Evolutionary conservation across 768 basidiomycete genomes (phyloP), one percentile per base, ranked within the genome.

Genomic region (Strobilomyces dryophilus): DNA sequence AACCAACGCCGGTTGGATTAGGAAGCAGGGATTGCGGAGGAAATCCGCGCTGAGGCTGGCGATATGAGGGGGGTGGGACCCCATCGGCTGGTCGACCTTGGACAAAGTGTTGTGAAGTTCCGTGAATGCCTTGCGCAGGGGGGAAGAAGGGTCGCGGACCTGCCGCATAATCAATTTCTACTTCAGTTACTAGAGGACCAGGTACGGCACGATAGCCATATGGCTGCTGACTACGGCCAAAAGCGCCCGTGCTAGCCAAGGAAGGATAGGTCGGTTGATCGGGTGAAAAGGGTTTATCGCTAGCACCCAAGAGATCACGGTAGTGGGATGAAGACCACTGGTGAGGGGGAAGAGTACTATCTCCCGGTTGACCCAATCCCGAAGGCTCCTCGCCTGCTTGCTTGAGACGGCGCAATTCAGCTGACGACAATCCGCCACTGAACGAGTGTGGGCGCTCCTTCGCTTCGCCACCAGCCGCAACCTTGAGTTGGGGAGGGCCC

Each of bases 371-470:
- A 45, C 65, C 68, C 45, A 45, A 44, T 54, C 57, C 59, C n/a
- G 51, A 72, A 49, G 62, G 53, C 36, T 66, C 68, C 52, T 82
- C 81, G 45, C 80, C 85, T 27, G 76, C 82, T 62, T 87, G 85
- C 66, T 87, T 85, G 51, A 91, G 73, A 61, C 87, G 85, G 58
- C 83, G 82, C 51, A 90, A 74, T 59, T 91, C 88, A 44, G 86
- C 84, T 45, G 72, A 77, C 7, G 89, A 87, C 44, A 90, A 72
- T 27, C 85, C 87, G 40, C 89, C 89, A 55, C 85, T 89, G 66
- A 88, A 90, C 0, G 88, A 90, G 65, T 87, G 88, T 15, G 88
- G 88, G 49, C 88, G 80, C 65, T 88, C 89, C 66, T 87, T 85
- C 45, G 81, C 73, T 64, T 89, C 87, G 50, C 70, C 70, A 49